phyloP scores from a whole-genome alignment of 1,284 basidiomycete genomes.

The Stygiomarasmius scandens region DNA sequence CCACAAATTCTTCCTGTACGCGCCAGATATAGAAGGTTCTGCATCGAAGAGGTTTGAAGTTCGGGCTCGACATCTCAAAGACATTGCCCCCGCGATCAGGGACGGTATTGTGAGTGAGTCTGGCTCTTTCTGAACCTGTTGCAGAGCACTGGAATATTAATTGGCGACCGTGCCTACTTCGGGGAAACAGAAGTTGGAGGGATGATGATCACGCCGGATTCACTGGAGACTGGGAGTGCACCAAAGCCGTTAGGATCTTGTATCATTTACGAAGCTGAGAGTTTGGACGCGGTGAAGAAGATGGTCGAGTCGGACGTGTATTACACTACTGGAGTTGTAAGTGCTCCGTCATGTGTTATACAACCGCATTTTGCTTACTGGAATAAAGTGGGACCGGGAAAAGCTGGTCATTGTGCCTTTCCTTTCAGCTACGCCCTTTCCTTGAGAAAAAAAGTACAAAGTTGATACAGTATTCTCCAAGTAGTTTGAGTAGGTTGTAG shows the following conservation, averaged over 20 bases:
- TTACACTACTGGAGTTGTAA: slow-evolving; percentile 56
- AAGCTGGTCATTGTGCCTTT: slow-evolving; percentile 46
- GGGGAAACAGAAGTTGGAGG: slow-evolving; percentile 49
- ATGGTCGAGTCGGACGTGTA: slow-evolving; percentile 56
- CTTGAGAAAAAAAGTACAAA: slow-evolving; percentile 13
- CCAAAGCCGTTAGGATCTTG: slow-evolving; percentile 51
- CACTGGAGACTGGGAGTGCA: slow-evolving; percentile 32
- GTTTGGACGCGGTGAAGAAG: slow-evolving; percentile 46
- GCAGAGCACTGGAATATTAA: neutral
- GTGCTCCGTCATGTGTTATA: slow-evolving; percentile 24
- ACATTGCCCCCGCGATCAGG: slow-evolving; percentile 28
- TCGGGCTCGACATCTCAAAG: slow-evolving; percentile 30
- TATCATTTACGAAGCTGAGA: slow-evolving; percentile 51
- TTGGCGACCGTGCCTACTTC: neutral
- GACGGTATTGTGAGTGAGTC: slow-evolving; percentile 31
- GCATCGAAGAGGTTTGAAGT: slow-evolving; percentile 31
- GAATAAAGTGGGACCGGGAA: slow-evolving; percentile 39
- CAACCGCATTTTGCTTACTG: too few relatives aligned
- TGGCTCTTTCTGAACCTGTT: neutral
- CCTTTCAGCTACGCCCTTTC: slow-evolving; percentile 37
- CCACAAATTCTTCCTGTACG: slow-evolving; percentile 29
- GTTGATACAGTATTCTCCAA: neutral
- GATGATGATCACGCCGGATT: slow-evolving; percentile 47
- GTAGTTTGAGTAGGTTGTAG: neutral
- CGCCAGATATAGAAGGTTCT: slow-evolving; percentile 29